Evolutionary conservation across 805 yeast genomes (phyloP).

Genomic region (Cyberlindnera veronae): DNA sequence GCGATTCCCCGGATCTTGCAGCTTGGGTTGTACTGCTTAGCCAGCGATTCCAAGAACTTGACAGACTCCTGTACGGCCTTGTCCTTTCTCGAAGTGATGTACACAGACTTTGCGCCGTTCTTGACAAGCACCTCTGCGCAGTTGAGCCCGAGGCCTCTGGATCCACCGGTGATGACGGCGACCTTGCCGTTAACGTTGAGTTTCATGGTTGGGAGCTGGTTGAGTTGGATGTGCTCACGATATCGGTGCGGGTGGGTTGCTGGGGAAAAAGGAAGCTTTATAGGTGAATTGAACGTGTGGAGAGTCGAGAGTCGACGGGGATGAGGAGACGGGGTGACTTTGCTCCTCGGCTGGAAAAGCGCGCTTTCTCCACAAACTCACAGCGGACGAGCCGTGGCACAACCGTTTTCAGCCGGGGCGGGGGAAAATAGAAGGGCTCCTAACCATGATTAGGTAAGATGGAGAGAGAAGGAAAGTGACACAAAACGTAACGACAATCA

Average conservation of each 20-base stretch:
- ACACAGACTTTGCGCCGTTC: constrained; percentile 60
- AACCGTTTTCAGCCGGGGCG: no score
- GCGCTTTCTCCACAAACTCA: neutral
- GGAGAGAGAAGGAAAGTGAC: no score
- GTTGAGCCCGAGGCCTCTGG: constrained; percentile 68
- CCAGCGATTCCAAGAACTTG: constrained; percentile 28
- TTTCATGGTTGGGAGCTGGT: constrained; percentile 14
- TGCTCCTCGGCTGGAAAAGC: neutral
- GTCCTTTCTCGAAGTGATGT: constrained; percentile 61
- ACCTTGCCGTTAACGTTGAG: constrained; percentile 53
- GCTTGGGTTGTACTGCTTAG: constrained; percentile 27
- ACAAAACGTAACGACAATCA: no score
- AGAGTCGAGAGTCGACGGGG: neutral
- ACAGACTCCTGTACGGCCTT: constrained; percentile 60
- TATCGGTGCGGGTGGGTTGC: neutral
- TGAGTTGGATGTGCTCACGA: neutral
- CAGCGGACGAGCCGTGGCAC: no score
- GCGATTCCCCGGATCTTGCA: constrained; percentile 45
- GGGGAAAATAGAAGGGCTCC: no score
- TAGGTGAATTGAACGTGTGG: neutral
- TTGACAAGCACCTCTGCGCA: constrained; percentile 61
- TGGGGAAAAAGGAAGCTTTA: neutral
- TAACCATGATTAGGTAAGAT: no score
- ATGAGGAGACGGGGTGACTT: no score
- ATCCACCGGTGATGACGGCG: constrained; percentile 70